Base-by-base conservation (phyloP, 345 rosid species). In the Firmiana major region DNA sequence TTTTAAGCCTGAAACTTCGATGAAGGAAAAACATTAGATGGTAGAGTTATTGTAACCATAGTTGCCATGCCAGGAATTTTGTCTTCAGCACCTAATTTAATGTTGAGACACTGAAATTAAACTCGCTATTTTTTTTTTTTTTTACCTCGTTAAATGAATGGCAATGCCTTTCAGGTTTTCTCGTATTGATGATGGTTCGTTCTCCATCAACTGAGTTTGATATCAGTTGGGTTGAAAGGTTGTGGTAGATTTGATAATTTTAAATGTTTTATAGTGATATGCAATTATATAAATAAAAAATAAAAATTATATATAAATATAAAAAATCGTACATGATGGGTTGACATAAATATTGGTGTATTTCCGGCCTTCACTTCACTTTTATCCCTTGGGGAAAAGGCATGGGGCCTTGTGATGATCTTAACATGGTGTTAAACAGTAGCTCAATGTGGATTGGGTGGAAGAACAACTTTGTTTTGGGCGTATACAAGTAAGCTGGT, bases 1-100 rank as follows among this genome's bases (percentile, higher is more conserved):
- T 49, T 80, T 71, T 63, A n/a, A 63, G 60, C 36, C 48, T 38
- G 48, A 59, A 34, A 42, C 58, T 58, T 74, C 3, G 64, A 21
- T 71, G 17, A 31, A 82, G 63, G 22, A 71, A 38, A 38, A 63
- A 66, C 45, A 6, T 42, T 73, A 78, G 81, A 54, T 59, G 9
- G 11, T 75, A 75, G 85, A 63, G 58, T 63, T 63, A 26, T 51
- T 74, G 77, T 74, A 77, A 77, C 74, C 73, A n/a, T 77, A 79
- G 34, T 36, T 40, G 8, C 26, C 71, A 46, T 40, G 8, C 26
- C 71, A 46, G 71, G 63, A 74, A 82, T 82, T 38, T 4, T 84
- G 74, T 22, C 60, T 46, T 82, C 28, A 71, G 72, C 26, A 2
- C 60, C 11, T 54, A 57, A 53, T 75, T 75, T 34, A 36, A 19